These are phyloP conservation scores for Cystobasidium onofrii DNA, from an alignment of 768 basidiomycete species.

Conservation along the genomic window DNA sequence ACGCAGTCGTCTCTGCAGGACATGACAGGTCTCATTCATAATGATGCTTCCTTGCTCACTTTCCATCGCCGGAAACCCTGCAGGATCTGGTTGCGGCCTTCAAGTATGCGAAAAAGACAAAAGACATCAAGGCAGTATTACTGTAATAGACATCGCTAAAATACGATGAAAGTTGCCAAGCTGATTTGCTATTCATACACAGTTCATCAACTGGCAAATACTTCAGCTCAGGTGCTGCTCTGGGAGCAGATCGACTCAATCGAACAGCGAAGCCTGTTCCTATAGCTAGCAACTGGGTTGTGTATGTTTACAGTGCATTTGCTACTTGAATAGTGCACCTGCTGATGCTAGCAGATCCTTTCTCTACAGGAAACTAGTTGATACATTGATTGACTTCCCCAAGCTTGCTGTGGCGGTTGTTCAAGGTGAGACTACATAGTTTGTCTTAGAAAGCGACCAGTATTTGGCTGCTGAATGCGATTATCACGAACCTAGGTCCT, in stretches of 20 bases:
- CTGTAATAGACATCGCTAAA: background rate
- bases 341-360: background rate
- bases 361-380: slow-evolving; percentile 4
- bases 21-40: no score
- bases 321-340: background rate
- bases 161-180: background rate
- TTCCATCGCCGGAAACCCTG: background rate
- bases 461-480: background rate
- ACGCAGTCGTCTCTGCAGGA: background rate
- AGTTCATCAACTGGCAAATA: slow-evolving; percentile 21
- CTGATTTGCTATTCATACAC: background rate
- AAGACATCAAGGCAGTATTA: slow-evolving; percentile 12
- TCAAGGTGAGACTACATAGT: background rate
- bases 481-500: background rate
- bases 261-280: background rate
- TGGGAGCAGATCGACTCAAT: background rate
- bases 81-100: slow-evolving; percentile 14
- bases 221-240: slow-evolving; percentile 24
- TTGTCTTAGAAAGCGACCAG: no score
- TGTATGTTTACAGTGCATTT: background rate
- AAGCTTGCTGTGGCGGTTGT: slow-evolving; percentile 20
- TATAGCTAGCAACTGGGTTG: background rate
- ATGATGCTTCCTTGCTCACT: background rate
- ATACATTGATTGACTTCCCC: slow-evolving; percentile 29
- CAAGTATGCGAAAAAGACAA: background rate